phyloP scores from a whole-genome alignment of 2,329 filamentous ascomycete species.

The Fusarium paranaense region DNA sequence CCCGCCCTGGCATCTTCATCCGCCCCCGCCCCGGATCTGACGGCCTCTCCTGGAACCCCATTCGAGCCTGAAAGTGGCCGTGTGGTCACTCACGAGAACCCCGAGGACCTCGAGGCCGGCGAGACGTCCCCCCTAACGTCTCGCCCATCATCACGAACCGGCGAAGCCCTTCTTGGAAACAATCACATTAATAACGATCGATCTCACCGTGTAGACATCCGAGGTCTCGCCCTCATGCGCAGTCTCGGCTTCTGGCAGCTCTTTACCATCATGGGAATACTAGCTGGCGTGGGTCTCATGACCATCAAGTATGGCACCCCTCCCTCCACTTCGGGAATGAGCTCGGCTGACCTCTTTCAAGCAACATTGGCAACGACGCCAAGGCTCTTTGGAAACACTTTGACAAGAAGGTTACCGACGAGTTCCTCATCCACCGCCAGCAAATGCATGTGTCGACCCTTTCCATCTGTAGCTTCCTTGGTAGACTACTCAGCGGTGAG shows the following conservation, averaged over 20 bases:
- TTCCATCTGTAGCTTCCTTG: constrained; percentile 88
- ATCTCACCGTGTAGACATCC: constrained; percentile 89
- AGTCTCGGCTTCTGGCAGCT: constrained; percentile 90
- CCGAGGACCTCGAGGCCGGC: constrained; percentile 62
- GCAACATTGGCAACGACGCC: constrained; percentile 93
- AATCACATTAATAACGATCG: constrained; percentile 77
- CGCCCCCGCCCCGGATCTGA: constrained; percentile 30
- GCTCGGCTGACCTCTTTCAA: constrained; percentile 51
- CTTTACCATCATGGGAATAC: constrained; percentile 87
- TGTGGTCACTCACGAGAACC: constrained; percentile 39
- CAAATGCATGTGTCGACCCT: constrained; percentile 94
- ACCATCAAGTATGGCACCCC: constrained; percentile 86
- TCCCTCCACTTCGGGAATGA: neutral
- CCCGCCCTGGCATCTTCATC: constrained; percentile 35
- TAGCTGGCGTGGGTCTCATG: constrained; percentile 95
- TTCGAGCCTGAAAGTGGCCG: constrained; percentile 44
- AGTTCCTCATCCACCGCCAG: constrained; percentile 84
- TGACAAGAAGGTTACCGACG: constrained; percentile 76
- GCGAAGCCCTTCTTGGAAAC: constrained; percentile 65
- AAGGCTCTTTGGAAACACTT: constrained; percentile 90
- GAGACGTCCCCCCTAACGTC: constrained; percentile 88
- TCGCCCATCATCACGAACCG: constrained; percentile 63
- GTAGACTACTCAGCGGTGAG: constrained; percentile 81
- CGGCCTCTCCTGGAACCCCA: constrained; percentile 41
- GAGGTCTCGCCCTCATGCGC: constrained; percentile 79